phyloP scores from a whole-genome alignment of 2,329 filamentous ascomycete species.

The Didymosphaeria variabile region DNA sequence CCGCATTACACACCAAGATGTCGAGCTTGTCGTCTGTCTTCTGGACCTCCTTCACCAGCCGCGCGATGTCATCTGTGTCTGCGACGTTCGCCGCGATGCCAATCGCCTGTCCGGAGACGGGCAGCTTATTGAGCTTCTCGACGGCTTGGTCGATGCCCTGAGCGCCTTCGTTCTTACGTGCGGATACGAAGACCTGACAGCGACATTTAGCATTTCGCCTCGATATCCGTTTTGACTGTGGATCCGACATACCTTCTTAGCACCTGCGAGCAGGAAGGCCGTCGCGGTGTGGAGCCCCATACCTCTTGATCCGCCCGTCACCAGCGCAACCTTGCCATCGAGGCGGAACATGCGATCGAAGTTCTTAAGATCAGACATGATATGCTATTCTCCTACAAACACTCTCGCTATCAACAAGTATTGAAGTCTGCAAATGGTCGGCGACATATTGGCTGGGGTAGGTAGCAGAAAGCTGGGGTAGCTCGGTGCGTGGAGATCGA shows the following conservation, averaged over 20 bases:
- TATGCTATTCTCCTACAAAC: slow-evolving; percentile 17
- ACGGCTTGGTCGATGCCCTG: slow-evolving; percentile 52
- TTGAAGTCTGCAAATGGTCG: not conserved
- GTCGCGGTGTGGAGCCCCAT: slow-evolving; percentile 52
- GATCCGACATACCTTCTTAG: slow-evolving; percentile 29
- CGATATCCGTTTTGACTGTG: too few relatives aligned
- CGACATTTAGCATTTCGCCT: too few relatives aligned
- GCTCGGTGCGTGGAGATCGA: slow-evolving; percentile 36
- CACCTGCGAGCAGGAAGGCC: slow-evolving; percentile 51
- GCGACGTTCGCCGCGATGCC: slow-evolving; percentile 51
- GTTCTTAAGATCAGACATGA: slow-evolving; percentile 44
- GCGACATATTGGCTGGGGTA: slow-evolving; percentile 28
- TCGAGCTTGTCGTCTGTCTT: slow-evolving; percentile 45
- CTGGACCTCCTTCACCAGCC: slow-evolving; percentile 43
- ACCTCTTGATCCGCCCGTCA: slow-evolving; percentile 51
- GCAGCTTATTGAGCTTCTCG: slow-evolving; percentile 49
- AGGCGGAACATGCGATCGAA: slow-evolving; percentile 49
- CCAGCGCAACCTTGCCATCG: slow-evolving; percentile 49
- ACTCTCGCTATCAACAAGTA: not conserved
- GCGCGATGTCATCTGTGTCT: slow-evolving; percentile 46
- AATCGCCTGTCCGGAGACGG: slow-evolving; percentile 44
- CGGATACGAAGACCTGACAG: slow-evolving; percentile 46
- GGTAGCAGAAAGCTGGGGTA: slow-evolving; percentile 24
- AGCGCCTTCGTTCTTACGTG: slow-evolving; percentile 49
- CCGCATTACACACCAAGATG: slow-evolving; percentile 52